Evolutionary conservation across 2,329 filamentous ascomycete species (phyloP), one percentile per base, ranked within the genome.

Genomic region (Fusarium tuaranense): DNA sequence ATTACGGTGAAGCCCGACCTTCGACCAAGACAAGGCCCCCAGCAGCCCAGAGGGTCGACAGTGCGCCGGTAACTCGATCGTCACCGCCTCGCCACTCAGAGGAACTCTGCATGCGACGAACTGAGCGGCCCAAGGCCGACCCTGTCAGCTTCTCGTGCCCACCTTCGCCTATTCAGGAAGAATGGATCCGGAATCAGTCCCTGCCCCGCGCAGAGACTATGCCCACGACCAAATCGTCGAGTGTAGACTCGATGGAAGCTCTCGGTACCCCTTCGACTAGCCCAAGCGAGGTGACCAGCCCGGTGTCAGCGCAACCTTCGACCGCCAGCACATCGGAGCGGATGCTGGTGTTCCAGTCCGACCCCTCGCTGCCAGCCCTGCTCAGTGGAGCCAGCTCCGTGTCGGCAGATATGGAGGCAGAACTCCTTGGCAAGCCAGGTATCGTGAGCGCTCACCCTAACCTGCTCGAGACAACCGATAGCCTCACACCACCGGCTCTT

Each of bases 371-470:
- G 4, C 91, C 91, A 13, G 90, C 90, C 8, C 82, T 92, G 9
- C 84, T 92, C 13, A 92, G 90, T 67, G 89, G 90, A 13, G 89
- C 90, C 10, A 92, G 90, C 77, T 92, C 91, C 3, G 87, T 92
- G 12, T 92, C 90, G 16, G 89, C 88, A 1, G 91, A 92, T 74
- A 83, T 88, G 25, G 91, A 92, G 71, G 89, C 87, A 1, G 91
- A 92, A 59, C 89, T 91, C 44, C 82, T 91, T 4, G 82, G 87
- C 64, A 84, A 82, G 25, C 88, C 88, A 12, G 87, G 86, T 7
- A 82, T 85, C 7, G 82, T 88, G 8, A 83, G 83, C 59, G 76
- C 70, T 5, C 83, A 83, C 20, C 81, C 84, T 2, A 83, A 87
- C 13, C 80, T 88, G 2, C 82, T 90, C 30, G 86, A 89, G 63